Evolutionary conservation across 345 rosid species (phyloP).

Genomic region (Tarenaya hassleriana): DNA sequence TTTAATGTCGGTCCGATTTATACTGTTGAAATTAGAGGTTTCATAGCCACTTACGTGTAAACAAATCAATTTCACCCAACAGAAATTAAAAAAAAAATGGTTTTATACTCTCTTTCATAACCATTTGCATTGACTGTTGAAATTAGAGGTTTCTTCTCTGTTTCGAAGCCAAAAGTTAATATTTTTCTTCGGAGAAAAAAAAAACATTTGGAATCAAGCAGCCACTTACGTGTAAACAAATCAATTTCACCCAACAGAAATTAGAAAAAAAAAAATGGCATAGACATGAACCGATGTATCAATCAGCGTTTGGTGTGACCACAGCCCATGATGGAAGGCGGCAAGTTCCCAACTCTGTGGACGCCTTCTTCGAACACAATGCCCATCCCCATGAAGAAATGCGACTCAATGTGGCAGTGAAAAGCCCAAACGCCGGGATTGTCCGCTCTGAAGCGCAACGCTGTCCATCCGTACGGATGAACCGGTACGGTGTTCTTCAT

Average conservation of each 20-base stretch:
- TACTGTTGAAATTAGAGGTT: too few species aligned
- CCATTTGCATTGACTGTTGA: too few species aligned
- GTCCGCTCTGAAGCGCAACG: conserved; percentile 53
- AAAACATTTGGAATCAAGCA: too few species aligned
- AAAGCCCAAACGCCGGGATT: conserved; percentile 71
- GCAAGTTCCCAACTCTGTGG: conserved; percentile 41
- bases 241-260: too few species aligned
- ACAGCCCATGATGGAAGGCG: conserved; percentile 58
- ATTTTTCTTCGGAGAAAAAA: too few species aligned
- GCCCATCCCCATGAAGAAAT: conserved; percentile 68
- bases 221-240: too few species aligned
- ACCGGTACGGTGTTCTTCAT: conserved; percentile 76
- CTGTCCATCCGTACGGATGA: conserved; percentile 69
- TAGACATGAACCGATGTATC: not conserved
- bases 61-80: too few species aligned
- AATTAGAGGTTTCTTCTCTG: too few species aligned
- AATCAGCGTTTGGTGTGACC: conserved; percentile 27
- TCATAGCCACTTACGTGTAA: too few species aligned
- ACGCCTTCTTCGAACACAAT: conserved; percentile 54
- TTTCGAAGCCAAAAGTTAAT: too few species aligned
- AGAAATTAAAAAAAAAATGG: not conserved
- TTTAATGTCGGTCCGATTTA: too few species aligned
- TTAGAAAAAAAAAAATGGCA: not conserved
- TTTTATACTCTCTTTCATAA: too few species aligned
- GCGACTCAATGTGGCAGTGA: conserved; percentile 75